Percentiles rank a stretch among this genome's conserved stretches.
These are phyloP conservation scores for Blastocystis sp. DNA, from an alignment of 352 stramenopile genomes.

Conservation along the genomic window DNA sequence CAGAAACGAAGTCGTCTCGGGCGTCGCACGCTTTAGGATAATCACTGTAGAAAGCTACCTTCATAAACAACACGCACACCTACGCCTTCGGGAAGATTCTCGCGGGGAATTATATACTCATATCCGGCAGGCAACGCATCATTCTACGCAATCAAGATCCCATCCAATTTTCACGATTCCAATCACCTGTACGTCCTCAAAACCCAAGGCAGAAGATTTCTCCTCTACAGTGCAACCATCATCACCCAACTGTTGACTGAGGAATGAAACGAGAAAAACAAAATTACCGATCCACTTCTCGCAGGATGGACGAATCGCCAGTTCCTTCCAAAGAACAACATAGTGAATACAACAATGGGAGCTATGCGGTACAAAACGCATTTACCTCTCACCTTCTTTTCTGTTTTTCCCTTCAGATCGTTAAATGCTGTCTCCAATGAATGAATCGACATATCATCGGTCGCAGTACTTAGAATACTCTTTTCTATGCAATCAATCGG, in stretches of 20 bases:
- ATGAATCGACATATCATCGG: not conserved
- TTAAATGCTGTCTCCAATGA: not conserved
- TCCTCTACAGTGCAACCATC: not conserved
- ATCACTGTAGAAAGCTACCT: not conserved
- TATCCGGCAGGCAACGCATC: not conserved
- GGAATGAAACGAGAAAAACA: not conserved
- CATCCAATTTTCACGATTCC: not conserved
- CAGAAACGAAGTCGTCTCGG: not conserved
- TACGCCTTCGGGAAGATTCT: not conserved
- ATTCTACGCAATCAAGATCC: not conserved
- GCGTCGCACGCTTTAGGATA: not conserved
- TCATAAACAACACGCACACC: not conserved
- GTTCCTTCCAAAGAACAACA: not conserved
- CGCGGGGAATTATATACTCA: not conserved
- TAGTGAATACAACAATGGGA: slow-evolving; percentile 8
- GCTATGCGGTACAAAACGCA: not conserved
- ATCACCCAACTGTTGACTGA: not conserved
- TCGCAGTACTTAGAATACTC: not conserved
- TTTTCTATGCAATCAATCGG: not conserved
- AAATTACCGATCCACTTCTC: not conserved
- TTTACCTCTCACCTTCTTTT: not conserved
- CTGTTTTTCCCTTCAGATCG: not conserved
- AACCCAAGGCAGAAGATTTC: not conserved
- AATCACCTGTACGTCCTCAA: not conserved
- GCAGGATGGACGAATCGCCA: not conserved